Evolutionary conservation across 495 filamentous ascomycete species (phyloP).

Genomic region (Astrothelium macrocarpum): DNA sequence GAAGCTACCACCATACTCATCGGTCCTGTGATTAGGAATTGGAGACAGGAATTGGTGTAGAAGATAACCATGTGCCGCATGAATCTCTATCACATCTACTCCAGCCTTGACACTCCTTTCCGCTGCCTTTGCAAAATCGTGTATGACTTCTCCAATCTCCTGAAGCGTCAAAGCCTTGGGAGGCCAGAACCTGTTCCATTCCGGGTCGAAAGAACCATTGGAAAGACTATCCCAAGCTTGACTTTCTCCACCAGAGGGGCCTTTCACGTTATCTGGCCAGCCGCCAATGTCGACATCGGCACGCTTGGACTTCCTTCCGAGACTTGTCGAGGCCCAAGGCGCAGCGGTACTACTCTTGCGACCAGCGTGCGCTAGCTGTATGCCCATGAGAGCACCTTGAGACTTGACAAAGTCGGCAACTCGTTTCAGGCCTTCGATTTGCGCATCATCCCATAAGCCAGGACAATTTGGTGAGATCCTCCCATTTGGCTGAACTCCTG

Average conservation of each 20-base stretch:
- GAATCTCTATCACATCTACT: slow-evolving; percentile 51
- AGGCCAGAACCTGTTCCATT: slow-evolving; percentile 20
- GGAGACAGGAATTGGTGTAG: slow-evolving; percentile 30
- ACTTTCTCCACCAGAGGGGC: slow-evolving; percentile 39
- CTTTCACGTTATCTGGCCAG: slow-evolving; percentile 62
- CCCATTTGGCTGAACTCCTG: slow-evolving; percentile 55
- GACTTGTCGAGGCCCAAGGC: slow-evolving; percentile 44
- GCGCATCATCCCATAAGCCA: slow-evolving; percentile 61
- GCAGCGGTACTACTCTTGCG: slow-evolving; percentile 58
- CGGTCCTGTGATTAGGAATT: slow-evolving; percentile 33
- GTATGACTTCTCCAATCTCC: slow-evolving; percentile 55
- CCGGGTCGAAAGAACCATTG: too few relatives aligned
- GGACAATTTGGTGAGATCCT: slow-evolving; percentile 61
- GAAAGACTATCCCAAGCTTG: slow-evolving; percentile 12
- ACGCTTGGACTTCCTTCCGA: slow-evolving; percentile 30
- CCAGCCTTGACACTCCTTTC: slow-evolving; percentile 54
- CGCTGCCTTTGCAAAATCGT: slow-evolving; percentile 51
- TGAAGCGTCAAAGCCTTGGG: slow-evolving; percentile 50
- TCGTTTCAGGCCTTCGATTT: slow-evolving; percentile 53
- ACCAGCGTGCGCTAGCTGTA: slow-evolving; percentile 68
- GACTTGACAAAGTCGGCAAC: slow-evolving; percentile 51
- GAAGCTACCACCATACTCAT: slow-evolving; percentile 43
- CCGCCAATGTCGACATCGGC: slow-evolving; percentile 46
- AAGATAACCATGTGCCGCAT: slow-evolving; percentile 34
- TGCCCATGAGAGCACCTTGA: slow-evolving; percentile 57